Base-by-base conservation (phyloP, 1,284 basidiomycete species). In the Porogramme epimiltina region DNA sequence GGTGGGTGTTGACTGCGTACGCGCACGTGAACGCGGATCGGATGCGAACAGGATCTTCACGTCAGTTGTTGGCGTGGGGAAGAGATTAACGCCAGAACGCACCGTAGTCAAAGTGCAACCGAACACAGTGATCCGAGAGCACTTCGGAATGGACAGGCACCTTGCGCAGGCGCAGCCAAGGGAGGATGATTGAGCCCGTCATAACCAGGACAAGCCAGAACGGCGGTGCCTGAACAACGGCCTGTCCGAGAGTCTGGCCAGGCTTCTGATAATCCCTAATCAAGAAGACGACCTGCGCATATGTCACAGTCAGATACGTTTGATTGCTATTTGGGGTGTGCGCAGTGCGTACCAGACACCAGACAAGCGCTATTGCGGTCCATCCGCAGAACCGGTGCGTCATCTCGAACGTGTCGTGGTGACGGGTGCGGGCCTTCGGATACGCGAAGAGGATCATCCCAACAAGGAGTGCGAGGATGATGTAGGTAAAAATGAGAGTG, bases 301-400 rank as follows among this genome's bases (percentile, higher is more conserved):
- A 24, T 6, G 39, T 4, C 28, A 31, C 13, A 13, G 13, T 31
- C 8, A 31, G 13, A 8, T 31, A 13, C 8, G 28, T 8, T 31
- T 31, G 28, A n/a, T n/a, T n/a, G n/a, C n/a, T n/a, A n/a, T n/a
- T n/a, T n/a, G n/a, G 15, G 15, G 19, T 19, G 13, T 23, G 18
- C 28, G 3, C 18, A 4, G 22, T 26, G 62, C 68, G n/a, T 31
- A 79, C 78, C 66, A 80, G 75, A 20, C 68, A 70, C 80, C 81
- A 83, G 4, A 84, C 75, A 36, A 82, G 70, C 23, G 70, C 73
- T 2, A 77, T 74, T 20, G 75, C 74, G 18, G 72, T 73, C 81
- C 81, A 84, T 18, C 81, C 81, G 16, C 76, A 61, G 65, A 80
- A 81, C 42, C 80, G 76, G 63, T 83, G 82, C 8, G 73, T 73